Conservation (phyloP, 257 asterid species). For the Agastache rugosa region DNA sequence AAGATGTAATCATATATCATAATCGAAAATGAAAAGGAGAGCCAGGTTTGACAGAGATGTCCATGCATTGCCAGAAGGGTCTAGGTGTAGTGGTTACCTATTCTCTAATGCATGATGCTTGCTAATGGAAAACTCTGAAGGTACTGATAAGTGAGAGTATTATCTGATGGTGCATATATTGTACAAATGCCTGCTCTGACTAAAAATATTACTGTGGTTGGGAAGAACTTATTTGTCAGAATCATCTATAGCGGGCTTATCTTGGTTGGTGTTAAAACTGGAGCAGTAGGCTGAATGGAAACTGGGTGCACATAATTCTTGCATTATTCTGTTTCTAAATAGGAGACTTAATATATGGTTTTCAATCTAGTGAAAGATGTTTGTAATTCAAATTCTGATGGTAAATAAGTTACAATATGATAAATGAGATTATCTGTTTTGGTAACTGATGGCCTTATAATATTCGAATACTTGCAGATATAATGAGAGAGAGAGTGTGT, state of each 20-base stretch:
- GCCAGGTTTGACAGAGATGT: conserved; percentile 3
- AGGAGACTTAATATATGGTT: conserved; percentile 12
- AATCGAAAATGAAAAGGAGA: not conserved
- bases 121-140: conserved; percentile 13
- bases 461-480: not conserved
- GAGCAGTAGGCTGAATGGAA: conserved; percentile 15
- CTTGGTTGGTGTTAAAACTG: conserved; percentile 21
- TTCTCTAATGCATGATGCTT: conserved; percentile 23
- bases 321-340: conserved; percentile 22
- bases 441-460: conserved; percentile 23
- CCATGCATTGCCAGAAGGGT: not conserved
- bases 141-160: conserved; percentile 3
- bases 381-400: conserved; percentile 15
- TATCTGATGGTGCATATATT: conserved; percentile 18
- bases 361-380: conserved; percentile 6
- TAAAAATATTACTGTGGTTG: conserved; percentile 15
- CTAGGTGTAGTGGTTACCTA: conserved; percentile 24
- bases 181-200: conserved; percentile 14
- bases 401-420: not conserved
- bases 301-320: conserved; percentile 10
- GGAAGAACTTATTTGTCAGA: not conserved
- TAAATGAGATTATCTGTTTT: conserved; percentile 13
- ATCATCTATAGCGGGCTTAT: conserved; percentile 25
- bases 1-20: conserved; percentile 5
- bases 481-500: not conserved